Percentiles rank a stretch among this genome's conserved stretches.
Evolutionary conservation across 345 rosid species (phyloP).

Genomic region (Boechera retrofracta): DNA sequence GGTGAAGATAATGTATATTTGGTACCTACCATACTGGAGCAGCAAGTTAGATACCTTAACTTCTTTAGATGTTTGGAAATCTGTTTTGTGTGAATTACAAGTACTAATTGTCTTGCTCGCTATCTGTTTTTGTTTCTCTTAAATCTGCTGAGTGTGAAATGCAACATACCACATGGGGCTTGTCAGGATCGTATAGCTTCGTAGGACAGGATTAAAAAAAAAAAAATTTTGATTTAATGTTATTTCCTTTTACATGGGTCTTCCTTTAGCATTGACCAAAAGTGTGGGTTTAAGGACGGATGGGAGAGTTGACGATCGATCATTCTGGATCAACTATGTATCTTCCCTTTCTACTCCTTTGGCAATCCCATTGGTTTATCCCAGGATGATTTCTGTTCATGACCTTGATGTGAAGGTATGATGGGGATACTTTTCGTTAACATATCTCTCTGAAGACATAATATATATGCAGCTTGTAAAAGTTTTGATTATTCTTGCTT

Average conservation of each 20-base stretch:
- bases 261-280: constrained; percentile 77
- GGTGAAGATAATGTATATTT: constrained; percentile 11
- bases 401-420: constrained; percentile 71
- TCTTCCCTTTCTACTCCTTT: constrained; percentile 75
- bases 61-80: constrained; percentile 5
- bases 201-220: background rate
- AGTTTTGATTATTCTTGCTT: constrained; percentile 31
- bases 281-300: constrained; percentile 75
- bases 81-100: constrained; percentile 9
- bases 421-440: constrained; percentile 12
- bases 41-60: constrained; percentile 12
- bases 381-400: constrained; percentile 89
- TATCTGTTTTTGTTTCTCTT: constrained; percentile 4
- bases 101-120: constrained; percentile 1
- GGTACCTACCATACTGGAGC: constrained; percentile 7
- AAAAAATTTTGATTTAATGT: constrained; percentile 8
- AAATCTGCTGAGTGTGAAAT: background rate
- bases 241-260: constrained; percentile 28
- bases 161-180: background rate
- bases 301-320: constrained; percentile 92
- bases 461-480: constrained; percentile 11
- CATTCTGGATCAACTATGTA: constrained; percentile 80
- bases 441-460: constrained; percentile 1
- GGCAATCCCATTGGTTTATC: constrained; percentile 82
- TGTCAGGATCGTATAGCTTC: constrained; percentile 24